Evolutionary conservation across 2,329 filamentous ascomycete genomes (phyloP).

Genomic region (Paraphoma sp.): DNA sequence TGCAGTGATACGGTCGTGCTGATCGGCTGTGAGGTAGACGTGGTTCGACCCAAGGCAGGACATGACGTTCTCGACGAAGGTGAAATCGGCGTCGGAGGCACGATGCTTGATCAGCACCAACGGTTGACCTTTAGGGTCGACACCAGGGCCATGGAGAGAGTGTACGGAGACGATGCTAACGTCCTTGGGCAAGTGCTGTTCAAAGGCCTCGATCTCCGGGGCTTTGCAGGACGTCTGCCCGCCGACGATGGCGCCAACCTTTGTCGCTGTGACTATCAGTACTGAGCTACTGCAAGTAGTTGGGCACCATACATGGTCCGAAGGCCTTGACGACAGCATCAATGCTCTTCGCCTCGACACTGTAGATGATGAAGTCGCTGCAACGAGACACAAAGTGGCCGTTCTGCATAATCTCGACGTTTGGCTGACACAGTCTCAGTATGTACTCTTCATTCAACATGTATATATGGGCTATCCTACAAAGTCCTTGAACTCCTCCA

Average conservation of each 20-base stretch:
- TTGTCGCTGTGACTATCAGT: conserved; percentile 71
- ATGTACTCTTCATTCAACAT: conserved; percentile 37
- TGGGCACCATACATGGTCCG: conserved; percentile 78
- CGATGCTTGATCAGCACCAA: conserved; percentile 94
- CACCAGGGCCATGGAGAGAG: conserved; percentile 90
- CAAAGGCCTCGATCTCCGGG: conserved; percentile 92
- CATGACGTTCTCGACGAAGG: conserved; percentile 81
- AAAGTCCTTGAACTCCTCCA: conserved; percentile 82
- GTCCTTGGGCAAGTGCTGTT: conserved; percentile 83
- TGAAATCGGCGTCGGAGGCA: conserved; percentile 76
- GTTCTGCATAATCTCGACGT: conserved; percentile 86
- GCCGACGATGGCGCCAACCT: conserved; percentile 91
- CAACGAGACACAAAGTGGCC: conserved; percentile 93
- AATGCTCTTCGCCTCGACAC: conserved; percentile 92
- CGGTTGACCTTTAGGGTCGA: conserved; percentile 88
- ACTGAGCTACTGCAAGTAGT: conserved; percentile 4
- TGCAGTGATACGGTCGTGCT: conserved; percentile 96
- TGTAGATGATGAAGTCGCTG: conserved; percentile 99
- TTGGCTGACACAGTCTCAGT: conserved; percentile 67
- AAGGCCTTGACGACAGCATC: conserved; percentile 85
- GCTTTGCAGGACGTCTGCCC: conserved; percentile 99
- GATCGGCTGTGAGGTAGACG: conserved; percentile 83
- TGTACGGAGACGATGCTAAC: conserved; percentile 96
- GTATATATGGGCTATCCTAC: conserved; percentile 68
- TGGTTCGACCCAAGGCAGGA: conserved; percentile 84